Base-by-base conservation (phyloP, 495 filamentous ascomycete genomes). In the Trichoderma gamsii region DNA sequence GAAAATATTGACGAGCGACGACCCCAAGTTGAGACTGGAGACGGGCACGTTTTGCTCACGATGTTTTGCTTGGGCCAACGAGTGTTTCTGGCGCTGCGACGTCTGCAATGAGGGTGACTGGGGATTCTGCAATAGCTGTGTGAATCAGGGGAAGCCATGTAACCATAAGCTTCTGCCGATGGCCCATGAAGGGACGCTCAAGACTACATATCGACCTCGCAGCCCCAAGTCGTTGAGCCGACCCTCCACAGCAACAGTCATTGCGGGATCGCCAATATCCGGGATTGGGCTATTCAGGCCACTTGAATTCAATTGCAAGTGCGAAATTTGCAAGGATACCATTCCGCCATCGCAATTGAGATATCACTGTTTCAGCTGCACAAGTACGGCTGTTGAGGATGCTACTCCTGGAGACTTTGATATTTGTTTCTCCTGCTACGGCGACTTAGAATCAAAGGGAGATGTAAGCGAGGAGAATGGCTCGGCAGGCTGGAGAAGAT, bases 41-140 rank as follows among this genome's bases (percentile, higher is more conserved):
- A 85, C 82, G 61, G 93, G 93, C n/a, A 83, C 88, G 27, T 97
- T 97, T 76, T 97, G 93, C 77, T 84, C 86, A 32, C 82, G 84
- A 51, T 97, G 93, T 72, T 77, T 81, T n/a, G 80, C 84, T 0
- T 87, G 84, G 76, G 81, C 91, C 0, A 92, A 95, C 69, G 83
- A 88, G 27, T 91, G 89, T 74, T 92, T 88, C 74, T 97, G 92
- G 92, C 85, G 89, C 68, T 97, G 93, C 76, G 85, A 86, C 67
- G 71, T 80, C 46, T 97, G 93, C 77, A 96, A 96, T 72, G 88
- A 93, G 66, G 92, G 90, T 32, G 92, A 93, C 72, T 97, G 92
- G 93, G 93, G 93, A 0, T 97, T 91, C 72, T 97, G 93, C 78
- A 89, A 89, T 69, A 73, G 77, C 67, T 97, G 93, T 73, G 91